These are phyloP conservation scores for Tetracladium maxilliforme DNA, from an alignment of 2,329 filamentous ascomycete species.

Conservation along the genomic window DNA sequence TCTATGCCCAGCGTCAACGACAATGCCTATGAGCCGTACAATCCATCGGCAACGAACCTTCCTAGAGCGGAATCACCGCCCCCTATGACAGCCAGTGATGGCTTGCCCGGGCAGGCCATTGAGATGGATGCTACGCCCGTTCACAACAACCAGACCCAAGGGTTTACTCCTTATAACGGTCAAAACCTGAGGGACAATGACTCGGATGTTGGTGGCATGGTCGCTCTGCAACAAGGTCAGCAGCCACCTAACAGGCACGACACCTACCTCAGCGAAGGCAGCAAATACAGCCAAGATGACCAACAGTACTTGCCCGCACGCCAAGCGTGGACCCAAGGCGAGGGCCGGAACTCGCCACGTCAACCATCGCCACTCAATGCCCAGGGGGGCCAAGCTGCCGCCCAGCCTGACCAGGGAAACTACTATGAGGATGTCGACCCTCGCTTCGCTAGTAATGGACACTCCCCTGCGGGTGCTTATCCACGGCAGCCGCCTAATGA, in stretches of 20 bases:
- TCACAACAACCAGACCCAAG: conserved; percentile 19
- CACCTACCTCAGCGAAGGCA: conserved; percentile 47
- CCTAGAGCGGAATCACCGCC: conserved; percentile 51
- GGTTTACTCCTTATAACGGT: conserved; percentile 26
- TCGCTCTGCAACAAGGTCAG: conserved; percentile 49
- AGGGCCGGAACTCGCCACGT: conserved; percentile 27
- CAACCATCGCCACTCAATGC: conserved; percentile 25
- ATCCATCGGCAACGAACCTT: conserved; percentile 20
- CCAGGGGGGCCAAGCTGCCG: conserved; percentile 10
- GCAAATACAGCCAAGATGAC: conserved; percentile 61
- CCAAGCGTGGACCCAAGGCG: conserved; percentile 35
- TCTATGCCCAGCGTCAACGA: no score
- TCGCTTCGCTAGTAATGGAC: conserved; percentile 68
- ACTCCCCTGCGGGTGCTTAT: no score
- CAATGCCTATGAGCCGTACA: conserved; percentile 2
- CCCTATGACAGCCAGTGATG: conserved; percentile 32
- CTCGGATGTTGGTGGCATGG: conserved; percentile 59
- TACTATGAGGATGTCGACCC: conserved; percentile 96
- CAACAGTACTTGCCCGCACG: conserved; percentile 45
- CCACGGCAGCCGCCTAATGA: no score
- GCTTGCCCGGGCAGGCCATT: conserved; percentile 44
- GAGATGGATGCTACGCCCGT: conserved; percentile 63
- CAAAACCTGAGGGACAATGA: conserved; percentile 45
- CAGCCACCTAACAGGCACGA: conserved; percentile 24
- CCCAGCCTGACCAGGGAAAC: conserved; percentile 22